Base-by-base conservation (phyloP, 2,329 filamentous ascomycete genomes). In the Neofusicoccum ribis region DNA sequence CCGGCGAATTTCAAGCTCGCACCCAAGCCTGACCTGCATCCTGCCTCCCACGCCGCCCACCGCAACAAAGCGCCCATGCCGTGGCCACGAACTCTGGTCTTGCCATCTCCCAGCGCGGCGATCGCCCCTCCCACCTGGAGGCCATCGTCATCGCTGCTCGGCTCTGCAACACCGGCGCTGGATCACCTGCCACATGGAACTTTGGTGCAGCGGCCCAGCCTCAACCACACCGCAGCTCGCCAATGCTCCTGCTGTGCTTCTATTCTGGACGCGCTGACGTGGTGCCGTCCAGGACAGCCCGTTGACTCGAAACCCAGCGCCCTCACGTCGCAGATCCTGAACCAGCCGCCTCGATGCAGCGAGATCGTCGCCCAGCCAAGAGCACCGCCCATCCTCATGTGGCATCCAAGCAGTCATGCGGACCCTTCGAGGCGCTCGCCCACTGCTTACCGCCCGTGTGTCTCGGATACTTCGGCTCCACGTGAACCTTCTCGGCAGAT, bases 301-400 rank as follows among this genome's bases (percentile, higher is more conserved):
- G 6, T 59, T 41, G 41, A 44, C 43, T 60, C 56, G 23, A 17
- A 39, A 2, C n/a, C 56, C 15, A 37, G 27, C 9, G 23, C 56
- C 17, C 43, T 60, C 56, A 47, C 11, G 56, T 60, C 56, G 56
- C 56, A 60, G 56, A 60, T 60, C 56, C 17, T 12, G 56, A 60
- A n/a, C 56, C 27, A 47, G 41, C 41, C 15, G 17, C 23, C 56
- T 60, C 43, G 27, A 60, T 37, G 56, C 47, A 60, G 56, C 56
- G 43, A 60, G 56, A 60, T 60, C 56, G 56, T 47, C 56, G 15
- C 56, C 41, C 15, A 37, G 56, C 56, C 56, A 60, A 47, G 56
- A 46, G 14, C 41, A 46, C 56, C 31, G 56, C 43, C 56, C 56
- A 60, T 60, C 56, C 43, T 60, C 43, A 60, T 60, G 47, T 37